Percentiles rank a stretch among this genome's conserved stretches.
Conservation (phyloP, 2,329 filamentous ascomycete species). For the Alternaria consortialis region DNA sequence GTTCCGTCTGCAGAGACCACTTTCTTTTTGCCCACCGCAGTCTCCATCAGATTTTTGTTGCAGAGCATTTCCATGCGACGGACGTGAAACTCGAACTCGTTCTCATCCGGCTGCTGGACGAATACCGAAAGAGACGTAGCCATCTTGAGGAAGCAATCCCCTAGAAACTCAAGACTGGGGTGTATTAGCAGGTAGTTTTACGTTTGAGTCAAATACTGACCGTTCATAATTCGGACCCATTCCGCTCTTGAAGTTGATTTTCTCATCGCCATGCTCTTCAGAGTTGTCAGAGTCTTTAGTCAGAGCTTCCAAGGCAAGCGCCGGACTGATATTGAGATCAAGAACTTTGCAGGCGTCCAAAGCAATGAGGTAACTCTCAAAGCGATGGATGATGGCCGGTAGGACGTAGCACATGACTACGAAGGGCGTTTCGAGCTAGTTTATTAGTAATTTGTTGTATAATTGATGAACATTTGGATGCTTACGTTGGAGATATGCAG, state of each 20-base stretch:
- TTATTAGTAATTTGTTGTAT: conserved; percentile 23
- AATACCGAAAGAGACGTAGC: conserved; percentile 90
- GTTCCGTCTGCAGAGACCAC: conserved; percentile 48
- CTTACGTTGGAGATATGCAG: conserved; percentile 78
- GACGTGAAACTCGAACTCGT: conserved; percentile 89
- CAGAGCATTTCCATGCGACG: conserved; percentile 90
- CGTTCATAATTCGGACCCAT: conserved; percentile 97
- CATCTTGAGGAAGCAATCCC: conserved; percentile 95
- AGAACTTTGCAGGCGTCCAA: conserved; percentile 76
- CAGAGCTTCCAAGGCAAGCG: conserved; percentile 83
- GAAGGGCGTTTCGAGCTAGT: conserved; percentile 72
- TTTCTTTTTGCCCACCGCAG: conserved; percentile 62
- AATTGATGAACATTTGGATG: conserved; percentile 20
- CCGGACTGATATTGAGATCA: conserved; percentile 69
- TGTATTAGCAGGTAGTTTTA: not conserved
- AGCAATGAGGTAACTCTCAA: conserved; percentile 83
- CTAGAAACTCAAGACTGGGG: conserved; percentile 79
- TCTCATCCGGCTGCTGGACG: conserved; percentile 75
- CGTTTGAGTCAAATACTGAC: not conserved
- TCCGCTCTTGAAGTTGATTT: conserved; percentile 78
- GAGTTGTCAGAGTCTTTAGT: conserved; percentile 92
- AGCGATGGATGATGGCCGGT: conserved; percentile 82
- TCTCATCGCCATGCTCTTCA: conserved; percentile 72
- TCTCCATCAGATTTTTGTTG: conserved; percentile 87
- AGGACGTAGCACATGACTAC: conserved; percentile 78